Conservation (phyloP, 805 yeast species). For the Nakazawaea pomicola region DNA sequence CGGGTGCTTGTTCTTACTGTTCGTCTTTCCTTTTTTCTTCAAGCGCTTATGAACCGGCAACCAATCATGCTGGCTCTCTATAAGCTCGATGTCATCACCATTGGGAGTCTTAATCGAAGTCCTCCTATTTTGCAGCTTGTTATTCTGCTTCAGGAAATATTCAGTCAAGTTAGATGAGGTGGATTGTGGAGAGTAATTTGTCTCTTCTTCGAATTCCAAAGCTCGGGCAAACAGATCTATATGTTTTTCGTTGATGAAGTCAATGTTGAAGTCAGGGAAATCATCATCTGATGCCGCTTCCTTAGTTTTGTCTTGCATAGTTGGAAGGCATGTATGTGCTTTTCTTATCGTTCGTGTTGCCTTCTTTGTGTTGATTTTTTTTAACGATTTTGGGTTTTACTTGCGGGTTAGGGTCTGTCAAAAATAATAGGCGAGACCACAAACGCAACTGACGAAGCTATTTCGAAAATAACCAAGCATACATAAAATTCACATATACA, state of each 20-base stretch:
- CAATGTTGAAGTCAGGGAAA: conserved; percentile 9
- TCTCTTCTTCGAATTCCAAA: conserved; percentile 17
- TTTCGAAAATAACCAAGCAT: too few species aligned
- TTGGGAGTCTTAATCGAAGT: conserved; percentile 8
- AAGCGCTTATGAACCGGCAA: conserved; percentile 31
- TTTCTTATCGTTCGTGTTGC: too few species aligned
- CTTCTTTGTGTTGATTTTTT: too few species aligned
- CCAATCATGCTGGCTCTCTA: conserved; percentile 43
- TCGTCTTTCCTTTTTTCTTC: conserved; percentile 13
- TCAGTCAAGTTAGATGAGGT: conserved; percentile 5
- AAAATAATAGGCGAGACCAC: too few species aligned
- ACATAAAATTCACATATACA: neutral
- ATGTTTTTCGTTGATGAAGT: conserved; percentile 7
- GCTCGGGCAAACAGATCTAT: conserved; percentile 10
- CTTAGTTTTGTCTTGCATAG: conserved; percentile 11
- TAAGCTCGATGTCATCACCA: conserved; percentile 25
- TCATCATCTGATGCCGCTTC: conserved; percentile 2
- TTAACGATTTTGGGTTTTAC: too few species aligned
- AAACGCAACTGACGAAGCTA: too few species aligned
- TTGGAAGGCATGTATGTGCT: too few species aligned
- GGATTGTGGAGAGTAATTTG: neutral
- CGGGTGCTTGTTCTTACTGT: neutral
- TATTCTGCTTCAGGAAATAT: too few species aligned
- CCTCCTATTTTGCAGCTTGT: too few species aligned
- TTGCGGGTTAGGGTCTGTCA: too few species aligned